Percentiles rank a stretch among this genome's conserved stretches.
Evolutionary conservation across 164 flowering plant species (phyloP).

Genomic region (Dillenia turbinata): DNA sequence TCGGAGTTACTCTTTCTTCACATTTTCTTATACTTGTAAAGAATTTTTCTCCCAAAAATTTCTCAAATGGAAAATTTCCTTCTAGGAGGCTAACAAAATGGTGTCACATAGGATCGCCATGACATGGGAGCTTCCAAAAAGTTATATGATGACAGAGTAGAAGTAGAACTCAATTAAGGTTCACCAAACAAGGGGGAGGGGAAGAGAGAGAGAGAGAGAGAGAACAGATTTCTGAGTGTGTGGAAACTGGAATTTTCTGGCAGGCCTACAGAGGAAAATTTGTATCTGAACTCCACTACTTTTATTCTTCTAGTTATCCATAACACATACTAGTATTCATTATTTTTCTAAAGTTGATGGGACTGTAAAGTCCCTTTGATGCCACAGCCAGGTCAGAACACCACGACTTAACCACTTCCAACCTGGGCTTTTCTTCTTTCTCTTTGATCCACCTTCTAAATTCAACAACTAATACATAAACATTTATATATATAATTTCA

Average conservation of each 20-base stretch:
- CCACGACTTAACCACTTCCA: slow-evolving; percentile 33
- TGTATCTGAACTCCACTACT: slow-evolving; percentile 20
- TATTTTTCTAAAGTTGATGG: slow-evolving; percentile 5
- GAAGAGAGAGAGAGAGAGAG: no score
- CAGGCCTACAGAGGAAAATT: slow-evolving; percentile 16
- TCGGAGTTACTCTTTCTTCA: no score
- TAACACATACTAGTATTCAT: neutral
- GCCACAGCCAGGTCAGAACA: slow-evolving; percentile 34
- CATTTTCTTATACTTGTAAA: no score
- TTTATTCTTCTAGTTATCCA: slow-evolving; percentile 21
- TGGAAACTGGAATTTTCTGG: slow-evolving; percentile 19
- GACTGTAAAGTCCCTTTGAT: slow-evolving; percentile 14
- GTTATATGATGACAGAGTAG: no score
- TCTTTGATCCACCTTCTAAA: neutral
- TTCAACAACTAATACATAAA: no score
- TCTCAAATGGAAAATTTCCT: no score
- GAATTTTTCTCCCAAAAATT: no score
- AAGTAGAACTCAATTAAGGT: no score
- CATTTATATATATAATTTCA: slow-evolving; percentile 1
- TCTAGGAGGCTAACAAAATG: no score
- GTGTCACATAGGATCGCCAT: no score
- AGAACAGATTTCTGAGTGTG: slow-evolving; percentile 6
- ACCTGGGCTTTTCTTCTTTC: slow-evolving; percentile 26
- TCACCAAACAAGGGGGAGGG: no score
- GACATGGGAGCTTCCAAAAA: no score